These are phyloP conservation scores for Trametes sanguinea DNA, from an alignment of 768 basidiomycete species.

Conservation along the genomic window DNA sequence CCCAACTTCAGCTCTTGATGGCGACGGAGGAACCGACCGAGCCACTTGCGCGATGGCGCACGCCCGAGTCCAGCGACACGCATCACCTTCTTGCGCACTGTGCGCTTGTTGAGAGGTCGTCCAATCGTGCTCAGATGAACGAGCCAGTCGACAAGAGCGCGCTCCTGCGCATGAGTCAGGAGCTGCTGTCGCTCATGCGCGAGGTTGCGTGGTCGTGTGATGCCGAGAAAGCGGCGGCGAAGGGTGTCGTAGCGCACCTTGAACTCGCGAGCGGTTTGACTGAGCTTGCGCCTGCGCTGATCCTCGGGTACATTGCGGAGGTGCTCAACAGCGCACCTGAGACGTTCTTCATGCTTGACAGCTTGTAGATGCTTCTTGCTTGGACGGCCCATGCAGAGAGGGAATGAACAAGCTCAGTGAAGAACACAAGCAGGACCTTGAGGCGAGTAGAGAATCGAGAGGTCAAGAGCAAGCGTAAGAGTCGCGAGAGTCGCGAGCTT, in stretches of 20 bases:
- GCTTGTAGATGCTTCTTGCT: too few species aligned
- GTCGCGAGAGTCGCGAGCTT: too few species aligned
- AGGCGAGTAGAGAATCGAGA: too few species aligned
- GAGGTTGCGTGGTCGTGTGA: background rate
- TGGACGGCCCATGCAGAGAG: too few species aligned
- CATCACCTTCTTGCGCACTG: conserved; percentile 17
- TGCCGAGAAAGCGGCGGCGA: conserved; percentile 5
- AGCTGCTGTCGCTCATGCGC: conserved; percentile 23
- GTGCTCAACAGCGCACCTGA: too few species aligned
- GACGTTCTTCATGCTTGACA: too few species aligned
- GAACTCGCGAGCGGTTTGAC: background rate
- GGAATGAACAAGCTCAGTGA: too few species aligned
- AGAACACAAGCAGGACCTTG: too few species aligned
- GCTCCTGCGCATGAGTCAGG: conserved; percentile 24
- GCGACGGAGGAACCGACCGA: conserved; percentile 26
- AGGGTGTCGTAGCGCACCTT: background rate
- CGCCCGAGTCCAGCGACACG: conserved; percentile 2
- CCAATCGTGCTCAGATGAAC: conserved; percentile 14
- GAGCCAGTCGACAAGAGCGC: conserved; percentile 27
- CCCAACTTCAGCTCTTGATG: conserved; percentile 27
- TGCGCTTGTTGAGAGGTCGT: conserved; percentile 18
- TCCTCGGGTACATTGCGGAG: too few species aligned
- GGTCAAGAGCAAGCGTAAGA: too few species aligned
- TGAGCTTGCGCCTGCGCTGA: too few species aligned
- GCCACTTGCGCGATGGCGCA: conserved; percentile 19